Evolutionary conservation across 2,329 filamentous ascomycete genomes (phyloP).

Genomic region (Fusarium decemcellulare): DNA sequence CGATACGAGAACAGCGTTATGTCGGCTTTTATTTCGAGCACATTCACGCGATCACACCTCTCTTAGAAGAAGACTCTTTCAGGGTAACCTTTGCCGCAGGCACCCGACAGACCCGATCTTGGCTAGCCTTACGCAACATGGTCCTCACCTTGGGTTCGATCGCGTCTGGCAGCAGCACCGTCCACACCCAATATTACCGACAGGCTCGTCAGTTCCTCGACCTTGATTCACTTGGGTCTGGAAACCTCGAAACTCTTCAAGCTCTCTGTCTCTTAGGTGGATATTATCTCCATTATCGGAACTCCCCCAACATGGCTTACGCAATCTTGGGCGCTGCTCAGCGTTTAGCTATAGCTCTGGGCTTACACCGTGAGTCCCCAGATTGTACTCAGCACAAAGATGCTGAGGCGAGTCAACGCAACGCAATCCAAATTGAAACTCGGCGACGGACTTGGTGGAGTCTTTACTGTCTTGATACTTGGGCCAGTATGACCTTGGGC

Average conservation of each 20-base stretch:
- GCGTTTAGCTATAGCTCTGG: constrained; percentile 81
- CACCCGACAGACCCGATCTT: constrained; percentile 68
- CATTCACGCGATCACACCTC: constrained; percentile 71
- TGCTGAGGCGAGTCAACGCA: constrained; percentile 61
- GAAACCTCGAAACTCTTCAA: constrained; percentile 81
- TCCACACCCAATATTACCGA: constrained; percentile 70
- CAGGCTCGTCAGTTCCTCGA: constrained; percentile 67
- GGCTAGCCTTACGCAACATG: constrained; percentile 74
- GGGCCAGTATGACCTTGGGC: constrained; percentile 79
- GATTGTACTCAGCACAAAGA: constrained; percentile 39
- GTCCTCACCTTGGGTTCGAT: constrained; percentile 74
- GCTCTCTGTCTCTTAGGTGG: constrained; percentile 80
- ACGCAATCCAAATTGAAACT: constrained; percentile 60
- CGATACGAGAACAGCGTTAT: constrained; percentile 53
- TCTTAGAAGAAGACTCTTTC: constrained; percentile 72
- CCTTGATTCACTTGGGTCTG: constrained; percentile 68
- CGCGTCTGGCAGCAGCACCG: constrained; percentile 68
- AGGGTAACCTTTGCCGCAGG: constrained; percentile 67
- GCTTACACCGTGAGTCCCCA: constrained; percentile 74
- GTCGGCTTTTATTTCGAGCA: constrained; percentile 74
- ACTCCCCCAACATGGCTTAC: constrained; percentile 83
- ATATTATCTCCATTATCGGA: constrained; percentile 84
- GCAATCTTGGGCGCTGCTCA: constrained; percentile 79
- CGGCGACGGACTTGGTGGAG: constrained; percentile 81
- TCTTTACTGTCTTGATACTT: constrained; percentile 79